Base-by-base conservation (phyloP, 208 protist species). In the Hexamita inflata region DNA sequence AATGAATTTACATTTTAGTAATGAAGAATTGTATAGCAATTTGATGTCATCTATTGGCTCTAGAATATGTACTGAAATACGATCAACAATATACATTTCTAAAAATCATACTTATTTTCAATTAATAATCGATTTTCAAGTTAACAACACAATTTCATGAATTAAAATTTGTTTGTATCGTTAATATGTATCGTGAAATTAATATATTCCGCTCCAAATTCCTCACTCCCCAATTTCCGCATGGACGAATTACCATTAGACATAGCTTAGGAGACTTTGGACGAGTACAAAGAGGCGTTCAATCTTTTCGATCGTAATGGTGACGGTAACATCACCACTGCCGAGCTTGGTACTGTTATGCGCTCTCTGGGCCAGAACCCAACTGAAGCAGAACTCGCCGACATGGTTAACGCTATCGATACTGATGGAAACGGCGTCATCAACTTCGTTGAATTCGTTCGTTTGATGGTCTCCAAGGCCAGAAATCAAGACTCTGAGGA, bases 251-350 rank as follows among this genome's bases (percentile, higher is more conserved):
- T 70, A 2, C 64, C 64, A 24, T 15, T 70, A 24, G 82, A 94
- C 39, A 81, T 97, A 29, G 90, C 90, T n/a, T 90, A 96, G 80
- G 91, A 94, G 67, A 91, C 98, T 85, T 90, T 94, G 35, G 87
- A 90, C 39, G 91, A 98, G 83, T 97, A 96, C 82, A 90, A 96
- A 82, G 93, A 99, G 82, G 96, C 97, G 15, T 99, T 99, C 88
- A 90, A 91, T 58, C 86, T 98, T 19, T 99, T 99, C 75, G 97
- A 99, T 79, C 93, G 91, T 66, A 91, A 98, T 82, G 92, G 92
- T 60, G 94, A 98, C 87, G 68, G 93, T 58, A 86, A 80, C 61
- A 94, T 98, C 78, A 90, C 89, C 24, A 91, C 89, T n/a, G 88
- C 90, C 39, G 92, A 99, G 85, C 85, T 99, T 9, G 95, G 94